phyloP scores from a whole-genome alignment of 345 rosid species.

The Ailanthus altissimus region DNA sequence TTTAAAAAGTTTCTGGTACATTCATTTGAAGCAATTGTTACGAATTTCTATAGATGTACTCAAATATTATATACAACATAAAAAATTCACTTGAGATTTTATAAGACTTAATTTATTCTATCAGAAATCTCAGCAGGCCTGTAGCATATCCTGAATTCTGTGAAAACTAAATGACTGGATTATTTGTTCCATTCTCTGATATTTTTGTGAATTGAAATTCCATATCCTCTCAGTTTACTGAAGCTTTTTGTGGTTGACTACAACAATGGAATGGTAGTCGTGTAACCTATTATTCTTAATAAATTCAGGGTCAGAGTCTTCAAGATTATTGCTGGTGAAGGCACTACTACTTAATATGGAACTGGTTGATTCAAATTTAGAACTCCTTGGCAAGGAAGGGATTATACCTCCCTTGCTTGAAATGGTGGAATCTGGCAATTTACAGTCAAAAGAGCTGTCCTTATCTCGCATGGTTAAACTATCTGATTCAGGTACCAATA shows the following conservation, averaged over 20 bases:
- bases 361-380: slow-evolving; percentile 48
- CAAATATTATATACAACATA: not conserved
- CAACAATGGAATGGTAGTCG: slow-evolving; percentile 3
- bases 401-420: slow-evolving; percentile 59
- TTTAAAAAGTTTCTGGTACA: not conserved
- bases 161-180: not conserved
- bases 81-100: not conserved
- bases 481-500: slow-evolving; percentile 43
- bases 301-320: slow-evolving; percentile 55
- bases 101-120: not conserved
- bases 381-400: slow-evolving; percentile 57
- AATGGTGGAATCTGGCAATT: slow-evolving; percentile 45
- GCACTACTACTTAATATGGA: slow-evolving; percentile 55
- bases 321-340: slow-evolving; percentile 45
- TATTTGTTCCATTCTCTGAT: slow-evolving; percentile 8
- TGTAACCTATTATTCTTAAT: slow-evolving; percentile 21
- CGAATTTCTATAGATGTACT: not conserved
- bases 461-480: slow-evolving; percentile 50
- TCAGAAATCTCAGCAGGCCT: not conserved
- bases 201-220: not conserved
- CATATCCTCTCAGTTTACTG: not conserved
- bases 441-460: slow-evolving; percentile 51
- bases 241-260: slow-evolving; percentile 3
- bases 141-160: not conserved
- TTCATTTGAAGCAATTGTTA: not conserved